Conservation (phyloP, 192 early-diverging fungal genomes). For the Backusella liffmaniae region DNA sequence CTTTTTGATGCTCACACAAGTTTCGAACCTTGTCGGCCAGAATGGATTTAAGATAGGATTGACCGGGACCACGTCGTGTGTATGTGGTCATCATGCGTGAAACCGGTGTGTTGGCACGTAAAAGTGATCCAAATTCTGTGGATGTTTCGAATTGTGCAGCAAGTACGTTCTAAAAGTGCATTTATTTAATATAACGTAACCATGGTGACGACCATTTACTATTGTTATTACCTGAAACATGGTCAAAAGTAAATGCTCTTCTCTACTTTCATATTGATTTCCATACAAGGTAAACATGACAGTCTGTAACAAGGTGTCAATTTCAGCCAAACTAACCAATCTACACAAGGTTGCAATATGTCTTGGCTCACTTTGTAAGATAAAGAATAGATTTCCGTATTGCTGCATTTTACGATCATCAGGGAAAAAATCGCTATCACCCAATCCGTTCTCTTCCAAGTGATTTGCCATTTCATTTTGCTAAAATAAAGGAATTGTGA, state of each 20-base stretch:
- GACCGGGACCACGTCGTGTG: slow-evolving; percentile 89
- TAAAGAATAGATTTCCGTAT: slow-evolving; percentile 92
- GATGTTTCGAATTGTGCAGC: slow-evolving; percentile 91
- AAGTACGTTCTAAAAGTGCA: slow-evolving; percentile 57
- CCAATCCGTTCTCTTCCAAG: slow-evolving; percentile 61
- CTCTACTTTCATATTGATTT: slow-evolving; percentile 94
- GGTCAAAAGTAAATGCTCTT: slow-evolving; percentile 92
- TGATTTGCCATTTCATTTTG: slow-evolving; percentile 78
- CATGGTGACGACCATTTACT: neutral
- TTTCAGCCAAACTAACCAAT: slow-evolving; percentile 82
- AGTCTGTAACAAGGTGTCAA: slow-evolving; percentile 91
- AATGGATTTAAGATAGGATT: slow-evolving; percentile 89
- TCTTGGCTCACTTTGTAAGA: slow-evolving; percentile 88
- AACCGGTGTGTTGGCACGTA: slow-evolving; percentile 96
- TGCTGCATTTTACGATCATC: slow-evolving; percentile 83
- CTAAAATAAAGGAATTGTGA: slow-evolving; percentile 30
- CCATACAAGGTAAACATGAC: slow-evolving; percentile 97
- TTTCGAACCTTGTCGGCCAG: slow-evolving; percentile 77
- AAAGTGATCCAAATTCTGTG: slow-evolving; percentile 86
- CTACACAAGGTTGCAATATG: slow-evolving; percentile 87
- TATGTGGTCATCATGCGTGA: slow-evolving; percentile 99
- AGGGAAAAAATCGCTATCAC: slow-evolving; percentile 50
- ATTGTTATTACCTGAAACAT: slow-evolving; percentile 84
- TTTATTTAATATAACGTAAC: neutral
- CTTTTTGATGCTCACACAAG: slow-evolving; percentile 70